These are phyloP conservation scores for Casaregolazyma lundiana DNA, from an alignment of 1,139 yeast species.

Conservation along the genomic window DNA sequence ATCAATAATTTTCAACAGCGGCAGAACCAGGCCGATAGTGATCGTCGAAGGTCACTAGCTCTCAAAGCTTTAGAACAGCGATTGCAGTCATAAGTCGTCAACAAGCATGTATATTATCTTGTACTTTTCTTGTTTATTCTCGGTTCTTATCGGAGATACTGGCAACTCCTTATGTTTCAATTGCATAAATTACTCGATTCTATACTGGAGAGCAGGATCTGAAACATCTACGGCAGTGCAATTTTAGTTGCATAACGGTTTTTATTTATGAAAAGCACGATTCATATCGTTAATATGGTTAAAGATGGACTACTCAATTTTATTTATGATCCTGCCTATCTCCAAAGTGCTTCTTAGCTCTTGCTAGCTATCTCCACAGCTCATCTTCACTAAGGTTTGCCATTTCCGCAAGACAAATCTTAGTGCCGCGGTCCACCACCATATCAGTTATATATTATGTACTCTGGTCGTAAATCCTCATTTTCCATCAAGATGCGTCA, in stretches of 20 bases:
- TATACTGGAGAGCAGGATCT: background rate
- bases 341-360: too few species aligned
- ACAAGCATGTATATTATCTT: background rate
- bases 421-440: background rate
- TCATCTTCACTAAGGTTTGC: too few species aligned
- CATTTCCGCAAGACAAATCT: too few species aligned
- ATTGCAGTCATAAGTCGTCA: constrained; percentile 11
- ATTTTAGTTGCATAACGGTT: background rate
- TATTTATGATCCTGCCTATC: too few species aligned
- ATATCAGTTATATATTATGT: background rate
- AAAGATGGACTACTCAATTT: too few species aligned
- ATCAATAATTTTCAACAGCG: constrained; percentile 12
- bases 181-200: background rate
- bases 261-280: background rate
- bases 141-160: background rate
- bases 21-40: constrained; percentile 49
- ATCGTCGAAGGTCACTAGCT: constrained; percentile 82
- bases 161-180: background rate
- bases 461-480: background rate
- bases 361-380: too few species aligned
- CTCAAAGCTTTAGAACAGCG: constrained; percentile 77
- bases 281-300: too few species aligned
- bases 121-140: background rate
- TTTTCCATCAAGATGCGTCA: background rate
- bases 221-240: too few species aligned